Conservation (phyloP, 129 eudicot species). For the Flaveria bidentis region DNA sequence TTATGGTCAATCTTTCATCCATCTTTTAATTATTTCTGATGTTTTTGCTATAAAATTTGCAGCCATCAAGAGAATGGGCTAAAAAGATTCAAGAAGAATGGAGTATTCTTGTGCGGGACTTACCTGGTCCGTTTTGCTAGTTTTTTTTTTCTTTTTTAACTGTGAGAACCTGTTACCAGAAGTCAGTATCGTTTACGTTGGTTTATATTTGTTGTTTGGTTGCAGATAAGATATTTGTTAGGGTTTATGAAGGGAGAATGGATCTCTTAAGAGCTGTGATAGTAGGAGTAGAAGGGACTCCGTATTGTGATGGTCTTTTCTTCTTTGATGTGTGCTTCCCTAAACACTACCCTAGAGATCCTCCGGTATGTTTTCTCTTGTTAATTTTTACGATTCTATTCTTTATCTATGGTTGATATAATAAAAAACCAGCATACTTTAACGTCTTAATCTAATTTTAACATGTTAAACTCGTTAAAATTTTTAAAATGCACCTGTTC, state of each 20-base stretch:
- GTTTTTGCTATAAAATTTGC: conserved; percentile 9
- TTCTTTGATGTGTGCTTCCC: conserved; percentile 83
- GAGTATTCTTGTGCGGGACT: conserved; percentile 62
- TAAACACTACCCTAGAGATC: conserved; percentile 53
- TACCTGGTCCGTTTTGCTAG: conserved; percentile 59
- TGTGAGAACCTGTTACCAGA: not conserved
- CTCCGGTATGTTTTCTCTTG: conserved; percentile 58
- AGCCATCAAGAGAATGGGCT: conserved; percentile 58
- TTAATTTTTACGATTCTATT: not conserved
- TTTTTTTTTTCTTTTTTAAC: not conserved
- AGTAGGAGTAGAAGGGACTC: conserved; percentile 88
- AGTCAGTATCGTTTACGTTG: not conserved
- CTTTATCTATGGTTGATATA: too few relatives aligned
- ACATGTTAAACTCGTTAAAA: too few relatives aligned
- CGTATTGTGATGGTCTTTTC: conserved; percentile 85
- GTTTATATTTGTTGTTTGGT: not conserved
- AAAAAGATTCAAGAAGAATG: conserved; percentile 80
- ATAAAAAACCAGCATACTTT: too few relatives aligned
- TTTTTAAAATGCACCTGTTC: too few relatives aligned
- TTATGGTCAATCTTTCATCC: not conserved
- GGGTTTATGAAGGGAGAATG: conserved; percentile 90
- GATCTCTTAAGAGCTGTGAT: conserved; percentile 90
- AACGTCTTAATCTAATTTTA: too few relatives aligned
- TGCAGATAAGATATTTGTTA: conserved; percentile 64
- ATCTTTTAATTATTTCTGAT: not conserved